These are phyloP conservation scores for Termitomyces eurrhizus DNA, from an alignment of 768 basidiomycete species.

Conservation along the genomic window DNA sequence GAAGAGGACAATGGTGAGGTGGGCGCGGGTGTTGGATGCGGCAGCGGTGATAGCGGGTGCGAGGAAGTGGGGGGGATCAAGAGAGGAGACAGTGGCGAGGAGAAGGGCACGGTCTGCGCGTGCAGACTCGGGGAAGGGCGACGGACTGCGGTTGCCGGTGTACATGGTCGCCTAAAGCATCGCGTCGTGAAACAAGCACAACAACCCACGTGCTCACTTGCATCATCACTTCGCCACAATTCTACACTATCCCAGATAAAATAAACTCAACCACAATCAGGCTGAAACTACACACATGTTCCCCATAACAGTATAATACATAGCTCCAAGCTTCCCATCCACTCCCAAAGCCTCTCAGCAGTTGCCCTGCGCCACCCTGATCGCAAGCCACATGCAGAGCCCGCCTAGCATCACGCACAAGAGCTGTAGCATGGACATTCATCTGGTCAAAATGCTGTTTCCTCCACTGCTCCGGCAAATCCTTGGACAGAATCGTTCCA, in stretches of 20 bases:
- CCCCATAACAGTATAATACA: background rate
- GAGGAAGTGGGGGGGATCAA: slow-evolving; percentile 54
- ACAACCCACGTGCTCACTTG: background rate
- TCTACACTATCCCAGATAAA: background rate
- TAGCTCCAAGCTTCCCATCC: background rate
- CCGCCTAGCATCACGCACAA: background rate
- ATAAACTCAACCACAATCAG: background rate
- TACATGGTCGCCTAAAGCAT: slow-evolving; percentile 6
- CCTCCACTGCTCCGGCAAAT: background rate
- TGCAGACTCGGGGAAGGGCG: slow-evolving; percentile 21
- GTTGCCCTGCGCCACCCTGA: background rate
- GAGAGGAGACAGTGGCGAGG: slow-evolving; percentile 48
- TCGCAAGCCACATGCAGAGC: background rate
- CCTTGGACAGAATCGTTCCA: background rate
- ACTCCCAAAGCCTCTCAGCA: background rate
- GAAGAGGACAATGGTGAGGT: slow-evolving; percentile 62
- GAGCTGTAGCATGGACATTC: background rate
- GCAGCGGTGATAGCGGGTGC: slow-evolving; percentile 50
- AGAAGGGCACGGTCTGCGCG: slow-evolving; percentile 35
- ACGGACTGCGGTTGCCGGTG: slow-evolving; percentile 10
- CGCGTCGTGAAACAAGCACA: slow-evolving; percentile 10
- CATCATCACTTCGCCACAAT: background rate
- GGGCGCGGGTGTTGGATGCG: slow-evolving; percentile 38
- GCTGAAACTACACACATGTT: background rate
- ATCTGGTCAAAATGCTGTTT: background rate